phyloP scores from a whole-genome alignment of 1,284 basidiomycete genomes.

The Tausonia pullulans region DNA sequence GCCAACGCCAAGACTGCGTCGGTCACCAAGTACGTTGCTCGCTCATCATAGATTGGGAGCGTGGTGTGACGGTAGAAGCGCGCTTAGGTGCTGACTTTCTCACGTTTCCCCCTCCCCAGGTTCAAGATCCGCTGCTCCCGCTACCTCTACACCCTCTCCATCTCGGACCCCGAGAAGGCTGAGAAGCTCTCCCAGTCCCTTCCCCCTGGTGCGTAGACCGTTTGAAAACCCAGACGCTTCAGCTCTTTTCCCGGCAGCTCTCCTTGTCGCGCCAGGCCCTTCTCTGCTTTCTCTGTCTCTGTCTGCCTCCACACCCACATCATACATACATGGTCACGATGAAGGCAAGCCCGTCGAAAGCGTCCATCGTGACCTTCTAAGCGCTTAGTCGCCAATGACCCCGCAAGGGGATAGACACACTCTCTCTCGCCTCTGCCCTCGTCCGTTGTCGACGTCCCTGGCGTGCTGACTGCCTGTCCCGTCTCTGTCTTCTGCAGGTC shows the following conservation, averaged over 20 bases:
- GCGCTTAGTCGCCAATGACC: too few species aligned
- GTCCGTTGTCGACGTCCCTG: constrained; percentile 26
- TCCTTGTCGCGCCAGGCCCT: not conserved
- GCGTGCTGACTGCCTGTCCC: not conserved
- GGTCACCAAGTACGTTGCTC: constrained; percentile 15
- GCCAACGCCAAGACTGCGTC: constrained; percentile 25
- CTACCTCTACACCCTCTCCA: constrained; percentile 93
- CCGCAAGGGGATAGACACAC: not conserved
- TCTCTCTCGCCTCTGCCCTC: not conserved
- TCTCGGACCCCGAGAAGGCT: constrained; percentile 96
- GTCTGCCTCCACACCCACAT: not conserved
- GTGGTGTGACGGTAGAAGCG: too few species aligned
- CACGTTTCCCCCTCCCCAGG: constrained; percentile 33
- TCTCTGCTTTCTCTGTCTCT: not conserved
- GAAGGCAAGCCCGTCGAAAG: too few species aligned
- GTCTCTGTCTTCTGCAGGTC: constrained; percentile 16
- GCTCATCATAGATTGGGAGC: too few species aligned
- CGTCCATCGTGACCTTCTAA: too few species aligned
- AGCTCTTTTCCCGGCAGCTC: not conserved
- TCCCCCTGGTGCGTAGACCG: constrained; percentile 65
- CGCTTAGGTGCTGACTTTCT: not conserved
- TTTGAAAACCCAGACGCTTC: too few species aligned
- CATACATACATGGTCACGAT: not conserved
- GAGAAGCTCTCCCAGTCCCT: constrained; percentile 95
- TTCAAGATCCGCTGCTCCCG: constrained; percentile 98